Evolutionary conservation across 2,329 filamentous ascomycete species (phyloP), one percentile per base, ranked within the genome.

Genomic region (Neofusicoccum sp.): DNA sequence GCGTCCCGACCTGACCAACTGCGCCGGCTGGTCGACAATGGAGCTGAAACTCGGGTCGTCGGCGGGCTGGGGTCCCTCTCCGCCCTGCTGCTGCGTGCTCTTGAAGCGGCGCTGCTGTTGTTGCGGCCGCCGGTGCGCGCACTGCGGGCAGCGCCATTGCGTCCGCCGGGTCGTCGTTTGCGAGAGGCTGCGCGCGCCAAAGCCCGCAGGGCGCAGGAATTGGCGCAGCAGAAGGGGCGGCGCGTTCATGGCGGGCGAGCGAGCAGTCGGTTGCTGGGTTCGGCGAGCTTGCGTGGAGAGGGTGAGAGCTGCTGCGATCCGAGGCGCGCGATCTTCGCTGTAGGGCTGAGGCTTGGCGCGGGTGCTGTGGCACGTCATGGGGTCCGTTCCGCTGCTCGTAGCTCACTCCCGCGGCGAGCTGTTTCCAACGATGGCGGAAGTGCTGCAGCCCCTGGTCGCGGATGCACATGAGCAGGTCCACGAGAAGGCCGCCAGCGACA

Each of bases 31-130:
- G 78, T 99, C 93, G 65, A 97, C 84, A 65, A 96, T 87, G 6
- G 92, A 96, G 62, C 86, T 83, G 79, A 96, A 97, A 71, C 83
- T 83, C 1, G 90, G 89, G 71, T 92, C 85, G 69, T 96, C 91
- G 68, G 83, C 88, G 33, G 85, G 83, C 65, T 84, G 82, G 36
- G 75, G 72, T 65, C 73, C 76, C 43, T 76, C 66, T 20, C 68
- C 62, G 62, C 60, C 41, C 2, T 26, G 26, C 40, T 61, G 60
- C 45, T 63, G 58, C 24, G 44, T 33, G 49, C 38, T 38, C 54
- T 53, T 36, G 53, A 53, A 62, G 40, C 47, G 54, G 36, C 53
- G 73, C 60, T 66, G 63, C 43, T 56, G 48, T 28, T 44, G 40
- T 28, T n/a, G 44, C n/a, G 9, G 36, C 28, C 33, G 51, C 49